These are phyloP conservation scores for Hibiscus trionum DNA, from an alignment of 345 rosid genomes.

Conservation along the genomic window DNA sequence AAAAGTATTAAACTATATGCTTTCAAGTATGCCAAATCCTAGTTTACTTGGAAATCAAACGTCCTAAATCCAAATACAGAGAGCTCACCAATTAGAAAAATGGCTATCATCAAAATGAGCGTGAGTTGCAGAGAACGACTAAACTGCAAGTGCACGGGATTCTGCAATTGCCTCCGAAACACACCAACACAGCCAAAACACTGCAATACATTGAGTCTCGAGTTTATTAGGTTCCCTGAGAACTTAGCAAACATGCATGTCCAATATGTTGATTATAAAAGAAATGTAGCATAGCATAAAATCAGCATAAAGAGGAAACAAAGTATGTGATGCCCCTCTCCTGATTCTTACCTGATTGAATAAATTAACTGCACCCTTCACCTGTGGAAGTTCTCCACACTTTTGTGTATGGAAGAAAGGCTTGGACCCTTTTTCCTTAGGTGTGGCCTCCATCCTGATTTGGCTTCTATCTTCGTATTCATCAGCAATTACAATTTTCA, in stretches of 20 bases:
- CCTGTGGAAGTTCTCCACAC: conserved; percentile 33
- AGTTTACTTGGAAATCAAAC: not conserved
- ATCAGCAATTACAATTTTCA: conserved; percentile 45
- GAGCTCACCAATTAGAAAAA: conserved; percentile 53
- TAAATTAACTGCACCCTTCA: conserved; percentile 24
- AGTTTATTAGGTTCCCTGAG: conserved; percentile 7
- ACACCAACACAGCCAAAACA: conserved; percentile 31
- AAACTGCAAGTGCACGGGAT: conserved; percentile 35
- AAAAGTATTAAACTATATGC: not conserved
- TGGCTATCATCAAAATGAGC: conserved; percentile 50
- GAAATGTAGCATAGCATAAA: not conserved
- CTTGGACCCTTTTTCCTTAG: conserved; percentile 60
- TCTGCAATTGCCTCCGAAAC: conserved; percentile 30
- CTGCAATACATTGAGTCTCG: conserved; percentile 31
- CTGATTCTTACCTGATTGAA: conserved; percentile 39
- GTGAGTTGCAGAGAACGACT: conserved; percentile 49
- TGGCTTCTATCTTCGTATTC: conserved; percentile 30
- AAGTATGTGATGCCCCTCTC: not conserved
- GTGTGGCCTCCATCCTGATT: conserved; percentile 40
- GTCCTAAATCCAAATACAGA: not conserved
- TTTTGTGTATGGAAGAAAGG: conserved; percentile 47
- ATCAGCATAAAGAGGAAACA: not conserved
- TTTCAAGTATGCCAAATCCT: not conserved
- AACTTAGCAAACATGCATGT: conserved; percentile 2
- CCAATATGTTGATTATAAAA: not conserved